Conservation (phyloP, 768 basidiomycete species). For the Boletus sp. region DNA sequence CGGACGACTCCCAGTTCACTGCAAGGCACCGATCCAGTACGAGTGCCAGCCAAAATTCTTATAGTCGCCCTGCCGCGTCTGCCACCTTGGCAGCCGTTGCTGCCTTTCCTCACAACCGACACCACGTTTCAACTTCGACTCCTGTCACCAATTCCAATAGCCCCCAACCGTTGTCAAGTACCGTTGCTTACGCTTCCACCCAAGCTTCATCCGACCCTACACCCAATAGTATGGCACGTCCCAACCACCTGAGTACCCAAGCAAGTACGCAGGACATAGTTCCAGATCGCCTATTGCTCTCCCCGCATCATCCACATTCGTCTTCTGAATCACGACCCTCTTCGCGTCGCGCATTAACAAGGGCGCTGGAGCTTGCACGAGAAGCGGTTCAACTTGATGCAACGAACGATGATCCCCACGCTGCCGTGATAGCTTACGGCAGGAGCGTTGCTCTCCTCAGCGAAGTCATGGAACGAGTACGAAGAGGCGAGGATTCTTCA, state of each 20-base stretch:
- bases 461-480: constrained; percentile 90
- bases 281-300: constrained; percentile 42
- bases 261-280: constrained; percentile 37
- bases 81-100: constrained; percentile 57
- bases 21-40: constrained; percentile 37
- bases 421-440: constrained; percentile 85
- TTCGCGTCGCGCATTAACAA: constrained; percentile 81
- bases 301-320: constrained; percentile 41
- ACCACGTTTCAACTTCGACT: constrained; percentile 29
- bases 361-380: constrained; percentile 82
- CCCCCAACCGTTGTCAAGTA: constrained; percentile 22
- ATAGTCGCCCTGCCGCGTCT: constrained; percentile 38
- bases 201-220: constrained; percentile 58
- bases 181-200: constrained; percentile 29
- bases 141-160: constrained; percentile 27
- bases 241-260: constrained; percentile 18
- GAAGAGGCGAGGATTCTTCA: constrained; percentile 78
- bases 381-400: constrained; percentile 88
- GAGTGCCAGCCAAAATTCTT: constrained; percentile 30
- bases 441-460: constrained; percentile 82
- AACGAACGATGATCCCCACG: constrained; percentile 83
- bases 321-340: constrained; percentile 55
- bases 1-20: constrained; percentile 29
- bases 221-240: constrained; percentile 47
- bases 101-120: constrained; percentile 55